These are phyloP conservation scores for Debaryomyces tyrocola DNA, from an alignment of 805 yeast genomes.

Conservation along the genomic window DNA sequence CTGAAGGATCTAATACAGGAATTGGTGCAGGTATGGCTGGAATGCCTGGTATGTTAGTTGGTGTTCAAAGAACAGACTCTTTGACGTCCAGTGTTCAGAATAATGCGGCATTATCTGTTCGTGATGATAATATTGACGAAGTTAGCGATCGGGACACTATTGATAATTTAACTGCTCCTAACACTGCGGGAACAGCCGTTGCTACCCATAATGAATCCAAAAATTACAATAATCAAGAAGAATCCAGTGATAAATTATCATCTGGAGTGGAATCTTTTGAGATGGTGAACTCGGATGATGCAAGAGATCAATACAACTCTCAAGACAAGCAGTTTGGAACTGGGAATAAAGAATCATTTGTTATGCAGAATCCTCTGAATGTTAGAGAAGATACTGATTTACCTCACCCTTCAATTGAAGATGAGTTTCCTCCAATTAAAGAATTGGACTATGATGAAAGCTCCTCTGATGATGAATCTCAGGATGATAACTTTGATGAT, in stretches of 20 bases:
- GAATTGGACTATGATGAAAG: constrained; percentile 56
- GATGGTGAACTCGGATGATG: constrained; percentile 53
- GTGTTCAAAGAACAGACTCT: constrained; percentile 68
- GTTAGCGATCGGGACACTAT: constrained; percentile 44
- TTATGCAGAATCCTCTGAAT: constrained; percentile 1
- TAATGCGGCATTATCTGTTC: constrained; percentile 86
- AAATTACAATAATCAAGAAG: constrained; percentile 13
- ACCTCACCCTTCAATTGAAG: constrained; percentile 18
- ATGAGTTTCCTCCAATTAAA: constrained; percentile 63
- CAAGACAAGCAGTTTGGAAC: background rate
- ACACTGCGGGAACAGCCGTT: constrained; percentile 21
- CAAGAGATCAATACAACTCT: constrained; percentile 12
- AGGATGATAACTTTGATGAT: constrained; percentile 36
- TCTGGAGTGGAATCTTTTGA: constrained; percentile 55
- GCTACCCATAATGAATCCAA: constrained; percentile 17
- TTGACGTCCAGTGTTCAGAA: constrained; percentile 89
- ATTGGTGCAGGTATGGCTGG: constrained; percentile 42
- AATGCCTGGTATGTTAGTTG: constrained; percentile 44
- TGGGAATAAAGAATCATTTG: constrained; percentile 1
- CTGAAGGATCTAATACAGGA: constrained; percentile 31
- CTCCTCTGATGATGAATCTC: constrained; percentile 39
- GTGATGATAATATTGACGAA: constrained; percentile 61
- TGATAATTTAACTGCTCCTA: constrained; percentile 20
- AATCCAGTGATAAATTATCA: constrained; percentile 36
- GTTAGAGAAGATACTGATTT: background rate